These are phyloP conservation scores for Yarrowia deformans DNA, from an alignment of 805 yeast species.

Conservation along the genomic window DNA sequence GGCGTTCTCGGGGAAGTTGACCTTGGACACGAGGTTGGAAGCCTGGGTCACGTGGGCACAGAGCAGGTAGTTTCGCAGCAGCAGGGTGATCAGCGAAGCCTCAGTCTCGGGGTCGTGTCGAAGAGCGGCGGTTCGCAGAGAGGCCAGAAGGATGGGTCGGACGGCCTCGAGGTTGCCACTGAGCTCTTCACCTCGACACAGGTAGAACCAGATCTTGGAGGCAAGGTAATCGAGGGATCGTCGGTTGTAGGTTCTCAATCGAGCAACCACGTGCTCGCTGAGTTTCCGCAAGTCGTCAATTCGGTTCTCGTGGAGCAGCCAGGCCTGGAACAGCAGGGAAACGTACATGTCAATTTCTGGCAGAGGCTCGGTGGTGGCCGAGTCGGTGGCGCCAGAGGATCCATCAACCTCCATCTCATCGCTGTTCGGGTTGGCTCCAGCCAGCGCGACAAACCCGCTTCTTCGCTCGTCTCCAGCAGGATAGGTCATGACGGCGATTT, in stretches of 20 bases:
- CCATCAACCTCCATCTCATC: slow-evolving; percentile 42
- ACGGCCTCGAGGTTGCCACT: slow-evolving; percentile 58
- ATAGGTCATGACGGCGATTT: slow-evolving; percentile 64
- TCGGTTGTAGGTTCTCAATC: slow-evolving; percentile 69
- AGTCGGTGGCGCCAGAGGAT: slow-evolving; percentile 34
- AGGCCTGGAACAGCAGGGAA: slow-evolving; percentile 79
- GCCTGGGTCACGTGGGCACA: slow-evolving; percentile 87
- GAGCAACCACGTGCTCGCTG: slow-evolving; percentile 47
- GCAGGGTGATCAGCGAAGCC: slow-evolving; percentile 83
- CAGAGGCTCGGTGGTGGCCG: slow-evolving; percentile 51
- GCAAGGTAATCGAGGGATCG: slow-evolving; percentile 84
- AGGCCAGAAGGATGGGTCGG: slow-evolving; percentile 72
- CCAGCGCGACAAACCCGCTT: slow-evolving; percentile 47
- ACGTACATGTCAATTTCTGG: slow-evolving; percentile 85
- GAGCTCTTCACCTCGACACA: slow-evolving; percentile 78
- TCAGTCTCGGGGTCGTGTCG: slow-evolving; percentile 93
- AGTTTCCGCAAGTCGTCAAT: slow-evolving; percentile 62
- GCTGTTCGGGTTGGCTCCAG: slow-evolving; percentile 47
- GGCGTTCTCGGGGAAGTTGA: slow-evolving; percentile 84
- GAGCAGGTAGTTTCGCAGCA: slow-evolving; percentile 79
- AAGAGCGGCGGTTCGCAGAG: slow-evolving; percentile 85
- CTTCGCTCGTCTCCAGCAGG: slow-evolving; percentile 55
- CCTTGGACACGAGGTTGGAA: slow-evolving; percentile 84
- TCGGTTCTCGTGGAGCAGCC: slow-evolving; percentile 67
- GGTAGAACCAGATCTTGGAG: slow-evolving; percentile 94